Evolutionary conservation across 352 stramenopile genomes (phyloP).

Genomic region (Globisporangium irregulare): DNA sequence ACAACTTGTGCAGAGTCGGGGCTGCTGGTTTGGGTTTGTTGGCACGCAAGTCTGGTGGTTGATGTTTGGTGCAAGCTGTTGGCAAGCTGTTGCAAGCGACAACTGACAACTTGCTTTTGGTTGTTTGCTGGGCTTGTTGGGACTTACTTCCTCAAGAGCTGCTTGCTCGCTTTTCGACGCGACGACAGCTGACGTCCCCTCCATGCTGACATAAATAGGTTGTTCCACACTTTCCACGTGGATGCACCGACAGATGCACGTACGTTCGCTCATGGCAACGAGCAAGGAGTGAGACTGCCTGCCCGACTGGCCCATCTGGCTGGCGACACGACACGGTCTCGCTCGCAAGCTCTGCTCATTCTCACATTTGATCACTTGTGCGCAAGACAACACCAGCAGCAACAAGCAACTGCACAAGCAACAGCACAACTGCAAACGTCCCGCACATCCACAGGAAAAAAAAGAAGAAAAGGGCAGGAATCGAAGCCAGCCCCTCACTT

Average conservation of each 20-base stretch:
- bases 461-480: constrained; percentile 13
- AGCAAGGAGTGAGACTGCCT: not conserved
- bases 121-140: not conserved
- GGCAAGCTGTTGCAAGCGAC: too few species aligned
- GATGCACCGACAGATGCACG: constrained; percentile 2
- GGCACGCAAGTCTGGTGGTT: not conserved
- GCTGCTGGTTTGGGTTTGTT: not conserved
- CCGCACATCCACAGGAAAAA: not conserved
- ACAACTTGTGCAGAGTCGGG: not conserved
- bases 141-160: not conserved
- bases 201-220: constrained; percentile 15
- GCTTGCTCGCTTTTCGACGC: not conserved
- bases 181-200: constrained; percentile 11
- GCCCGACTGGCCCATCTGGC: constrained; percentile 12
- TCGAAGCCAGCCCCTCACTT: constrained; percentile 4
- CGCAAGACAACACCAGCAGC: constrained; percentile 5
- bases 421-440: not conserved
- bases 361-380: constrained; percentile 15
- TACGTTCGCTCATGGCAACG: constrained; percentile 5
- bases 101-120: too few species aligned
- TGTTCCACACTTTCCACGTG: constrained; percentile 3
- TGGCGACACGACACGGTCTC: not conserved
- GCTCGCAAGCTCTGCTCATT: constrained; percentile 7
- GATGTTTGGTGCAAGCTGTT: not conserved
- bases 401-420: constrained; percentile 2